Evolutionary conservation across 2,329 filamentous ascomycete genomes (phyloP), one percentile per base, ranked within the genome.

Genomic region (Thielaviopsis punctulata): DNA sequence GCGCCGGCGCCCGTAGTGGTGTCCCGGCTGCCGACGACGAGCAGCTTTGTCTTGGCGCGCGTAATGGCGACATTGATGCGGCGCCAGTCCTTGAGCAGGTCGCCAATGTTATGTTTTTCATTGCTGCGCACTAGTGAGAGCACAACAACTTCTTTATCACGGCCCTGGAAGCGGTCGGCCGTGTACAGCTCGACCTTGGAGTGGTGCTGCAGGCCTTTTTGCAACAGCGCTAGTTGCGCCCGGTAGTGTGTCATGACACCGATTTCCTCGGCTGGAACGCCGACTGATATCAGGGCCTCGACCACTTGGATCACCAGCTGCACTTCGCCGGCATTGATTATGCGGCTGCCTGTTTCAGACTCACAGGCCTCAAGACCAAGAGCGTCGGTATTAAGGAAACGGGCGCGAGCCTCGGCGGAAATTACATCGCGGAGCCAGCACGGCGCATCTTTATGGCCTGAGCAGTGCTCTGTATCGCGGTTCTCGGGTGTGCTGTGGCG

Each of bases 211-310:
- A 95, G 76, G 10, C 73, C 73, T 56, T 89, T 79, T 57, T 86
- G 85, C 1, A 98, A 73, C 2, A 95, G 71, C 0, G 86, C 81
- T 1, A 98, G 78, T 65, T 98, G 92, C 5, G 85, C 89, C 54
- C 92, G 85, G 66, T 98, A 98, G 65, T 95, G 88, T 15, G 92
- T 95, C 69, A 98, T 95, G 58, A 98, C 84, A 46, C 92, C 92
- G 53, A 98, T 88, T 50, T 90, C 84, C 0, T 70, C 69, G 0
- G 84, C 75, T 0, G 84, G 70, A 1, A 96, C 76, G 23, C 92
- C 92, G 1, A 80, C 75, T 0, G 77, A 75, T 48, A 96, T 73
- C 2, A 98, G 75, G 0, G 80, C 75, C 56, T 88, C 77, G 18
- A 95, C 87, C 12, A 96, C 75, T 61, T 95, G 86, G 0, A 79